Evolutionary conservation across 768 basidiomycete genomes (phyloP).

Genomic region (Lentinus tigrinus): DNA sequence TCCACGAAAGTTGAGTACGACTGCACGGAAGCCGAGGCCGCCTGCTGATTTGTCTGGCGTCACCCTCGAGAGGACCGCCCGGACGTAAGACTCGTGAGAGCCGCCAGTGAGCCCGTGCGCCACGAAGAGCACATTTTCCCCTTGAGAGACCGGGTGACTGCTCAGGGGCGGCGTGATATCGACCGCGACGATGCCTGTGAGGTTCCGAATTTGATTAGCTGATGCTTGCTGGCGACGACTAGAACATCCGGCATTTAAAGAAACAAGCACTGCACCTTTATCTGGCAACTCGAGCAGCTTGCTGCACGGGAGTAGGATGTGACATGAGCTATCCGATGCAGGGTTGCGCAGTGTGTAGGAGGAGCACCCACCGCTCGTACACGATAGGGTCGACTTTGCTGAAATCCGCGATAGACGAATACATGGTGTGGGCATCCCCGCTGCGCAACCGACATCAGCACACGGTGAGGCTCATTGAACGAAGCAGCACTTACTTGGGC

Average conservation of each 20-base stretch:
- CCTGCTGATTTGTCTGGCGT: conserved; percentile 3
- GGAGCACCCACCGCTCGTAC: conserved; percentile 46
- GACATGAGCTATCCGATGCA: background rate
- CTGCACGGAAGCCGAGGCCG: conserved; percentile 21
- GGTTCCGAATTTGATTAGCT: background rate
- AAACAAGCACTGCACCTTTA: conserved; percentile 47
- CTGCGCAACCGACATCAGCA: conserved; percentile 32
- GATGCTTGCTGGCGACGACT: background rate
- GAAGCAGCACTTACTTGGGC: conserved; percentile 16
- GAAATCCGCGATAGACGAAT: conserved; percentile 56
- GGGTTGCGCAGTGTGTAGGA: no score
- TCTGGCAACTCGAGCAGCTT: conserved; percentile 48
- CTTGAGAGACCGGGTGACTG: conserved; percentile 2
- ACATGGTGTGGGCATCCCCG: conserved; percentile 60
- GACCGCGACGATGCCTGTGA: conserved; percentile 20
- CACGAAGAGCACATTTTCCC: conserved; percentile 20
- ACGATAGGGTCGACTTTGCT: conserved; percentile 48
- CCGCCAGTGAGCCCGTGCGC: conserved; percentile 28
- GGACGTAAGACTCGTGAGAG: conserved; percentile 26
- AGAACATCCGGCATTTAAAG: background rate
- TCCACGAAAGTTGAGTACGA: conserved; percentile 26
- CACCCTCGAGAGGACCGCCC: conserved; percentile 16
- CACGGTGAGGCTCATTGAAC: background rate
- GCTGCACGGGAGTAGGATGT: conserved; percentile 26
- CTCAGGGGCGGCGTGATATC: conserved; percentile 22